phyloP scores from a whole-genome alignment of 2,329 filamentous ascomycete genomes.

The Aspergillus brasiliensis region DNA sequence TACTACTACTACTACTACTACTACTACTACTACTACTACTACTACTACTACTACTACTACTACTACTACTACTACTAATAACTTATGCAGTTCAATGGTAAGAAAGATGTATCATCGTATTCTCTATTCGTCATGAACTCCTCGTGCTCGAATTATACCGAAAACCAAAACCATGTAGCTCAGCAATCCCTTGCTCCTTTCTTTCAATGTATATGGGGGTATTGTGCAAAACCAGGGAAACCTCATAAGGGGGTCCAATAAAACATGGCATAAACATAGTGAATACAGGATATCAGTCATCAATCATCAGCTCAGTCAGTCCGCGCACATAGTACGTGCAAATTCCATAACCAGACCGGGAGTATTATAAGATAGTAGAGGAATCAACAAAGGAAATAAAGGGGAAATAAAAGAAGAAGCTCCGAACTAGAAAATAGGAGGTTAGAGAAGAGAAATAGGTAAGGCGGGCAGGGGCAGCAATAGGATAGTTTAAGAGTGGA shows the following conservation, averaged over 20 bases:
- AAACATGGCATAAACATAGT: not conserved
- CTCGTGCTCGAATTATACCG: not conserved
- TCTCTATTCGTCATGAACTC: not conserved
- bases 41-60: no score
- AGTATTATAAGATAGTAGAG: not conserved
- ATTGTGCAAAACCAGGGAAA: not conserved
- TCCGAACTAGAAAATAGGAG: not conserved
- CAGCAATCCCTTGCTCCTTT: not conserved
- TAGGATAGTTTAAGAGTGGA: not conserved
- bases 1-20: no score
- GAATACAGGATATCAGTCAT: slow-evolving; percentile 3
- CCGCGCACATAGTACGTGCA: not conserved
- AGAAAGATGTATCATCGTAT: not conserved
- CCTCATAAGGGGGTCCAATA: not conserved
- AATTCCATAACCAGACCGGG: not conserved
- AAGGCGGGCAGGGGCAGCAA: slow-evolving; percentile 23
- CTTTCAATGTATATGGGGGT: not conserved
- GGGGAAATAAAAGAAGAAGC: not conserved
- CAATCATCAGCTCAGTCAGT: not conserved
- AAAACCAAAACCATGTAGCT: not conserved
- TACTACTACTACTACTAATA: no score
- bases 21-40: no score
- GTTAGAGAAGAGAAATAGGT: not conserved
- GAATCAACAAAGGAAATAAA: not conserved
- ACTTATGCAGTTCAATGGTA: not conserved